Conservation (phyloP, 2,329 filamentous ascomycete species). For the Ustulina deusta region DNA sequence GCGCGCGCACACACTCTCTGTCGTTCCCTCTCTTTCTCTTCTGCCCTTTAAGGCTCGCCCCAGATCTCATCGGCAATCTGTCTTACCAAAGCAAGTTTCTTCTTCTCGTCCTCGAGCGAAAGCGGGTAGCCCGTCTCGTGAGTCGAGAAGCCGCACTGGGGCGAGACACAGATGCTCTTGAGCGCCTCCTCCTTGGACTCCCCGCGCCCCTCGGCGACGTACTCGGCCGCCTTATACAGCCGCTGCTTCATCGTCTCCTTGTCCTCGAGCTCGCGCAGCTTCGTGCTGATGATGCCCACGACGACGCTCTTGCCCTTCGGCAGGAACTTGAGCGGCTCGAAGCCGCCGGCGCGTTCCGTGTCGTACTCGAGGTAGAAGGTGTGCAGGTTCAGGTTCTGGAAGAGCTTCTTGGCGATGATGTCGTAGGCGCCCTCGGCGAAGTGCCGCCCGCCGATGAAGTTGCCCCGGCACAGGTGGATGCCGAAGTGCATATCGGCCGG, state of each 20-base stretch:
- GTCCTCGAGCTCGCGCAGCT: slow-evolving; percentile 71
- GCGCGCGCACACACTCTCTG: not conserved
- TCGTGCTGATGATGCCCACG: slow-evolving; percentile 72
- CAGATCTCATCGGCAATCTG: slow-evolving; percentile 80
- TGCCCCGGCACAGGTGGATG: slow-evolving; percentile 78
- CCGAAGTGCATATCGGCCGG: slow-evolving; percentile 80
- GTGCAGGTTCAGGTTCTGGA: slow-evolving; percentile 71
- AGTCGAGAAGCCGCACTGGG: slow-evolving; percentile 80
- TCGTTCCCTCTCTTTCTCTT: not conserved
- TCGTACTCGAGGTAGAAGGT: slow-evolving; percentile 79
- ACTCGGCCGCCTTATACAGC: slow-evolving; percentile 71
- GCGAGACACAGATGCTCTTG: slow-evolving; percentile 74
- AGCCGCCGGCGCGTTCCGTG: slow-evolving; percentile 72
- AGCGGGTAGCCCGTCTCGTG: slow-evolving; percentile 80
- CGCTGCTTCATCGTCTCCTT: slow-evolving; percentile 72
- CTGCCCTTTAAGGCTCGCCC: slow-evolving; percentile 57
- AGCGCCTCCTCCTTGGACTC: slow-evolving; percentile 75
- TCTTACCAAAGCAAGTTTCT: slow-evolving; percentile 77
- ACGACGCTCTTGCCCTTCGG: slow-evolving; percentile 73
- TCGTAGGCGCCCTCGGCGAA: slow-evolving; percentile 77
- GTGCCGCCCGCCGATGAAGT: slow-evolving; percentile 74
- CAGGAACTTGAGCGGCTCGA: slow-evolving; percentile 72
- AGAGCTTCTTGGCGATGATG: slow-evolving; percentile 74
- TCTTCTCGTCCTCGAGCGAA: slow-evolving; percentile 76
- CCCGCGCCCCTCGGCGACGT: slow-evolving; percentile 75